These are phyloP conservation scores for Candida patagonica DNA, from an alignment of 805 yeast genomes.

Conservation along the genomic window DNA sequence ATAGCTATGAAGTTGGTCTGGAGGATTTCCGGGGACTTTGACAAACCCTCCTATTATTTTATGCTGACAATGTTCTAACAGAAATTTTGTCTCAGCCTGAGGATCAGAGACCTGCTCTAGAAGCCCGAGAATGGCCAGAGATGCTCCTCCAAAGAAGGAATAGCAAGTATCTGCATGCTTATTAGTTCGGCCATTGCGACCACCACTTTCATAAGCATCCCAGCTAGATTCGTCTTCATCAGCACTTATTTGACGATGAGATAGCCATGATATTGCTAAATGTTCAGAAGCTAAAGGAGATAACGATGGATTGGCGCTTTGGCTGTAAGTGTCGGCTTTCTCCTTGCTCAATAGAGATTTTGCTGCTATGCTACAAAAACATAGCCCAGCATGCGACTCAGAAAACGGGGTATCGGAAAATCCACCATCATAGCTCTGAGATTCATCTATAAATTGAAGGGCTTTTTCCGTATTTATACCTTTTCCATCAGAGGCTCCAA, in stretches of 20 bases:
- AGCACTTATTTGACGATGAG: constrained; percentile 49
- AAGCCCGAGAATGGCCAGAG: constrained; percentile 38
- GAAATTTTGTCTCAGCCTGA: constrained; percentile 32
- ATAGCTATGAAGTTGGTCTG: constrained; percentile 58
- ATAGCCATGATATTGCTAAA: constrained; percentile 48
- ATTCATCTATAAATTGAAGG: constrained; percentile 30
- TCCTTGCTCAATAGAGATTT: constrained; percentile 34
- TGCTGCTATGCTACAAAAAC: constrained; percentile 72
- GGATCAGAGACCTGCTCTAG: constrained; percentile 28
- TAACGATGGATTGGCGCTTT: no score
- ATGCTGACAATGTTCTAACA: constrained; percentile 52
- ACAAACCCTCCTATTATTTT: constrained; percentile 65
- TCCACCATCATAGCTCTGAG: constrained; percentile 56
- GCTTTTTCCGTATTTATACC: constrained; percentile 40
- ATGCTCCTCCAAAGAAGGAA: constrained; percentile 70
- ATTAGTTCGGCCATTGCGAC: constrained; percentile 80
- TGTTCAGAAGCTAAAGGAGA: constrained; percentile 18
- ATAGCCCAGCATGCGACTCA: constrained; percentile 82
- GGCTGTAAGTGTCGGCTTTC: constrained; percentile 4
- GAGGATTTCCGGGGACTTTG: constrained; percentile 44
- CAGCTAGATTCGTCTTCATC: constrained; percentile 3
- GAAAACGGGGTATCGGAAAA: constrained; percentile 40
- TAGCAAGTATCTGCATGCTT: constrained; percentile 83
- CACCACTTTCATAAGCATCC: constrained; percentile 37
- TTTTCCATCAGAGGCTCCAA: constrained; percentile 30